phyloP scores from a whole-genome alignment of 176 grass and related monocot genomes.

The Musa beccarii region DNA sequence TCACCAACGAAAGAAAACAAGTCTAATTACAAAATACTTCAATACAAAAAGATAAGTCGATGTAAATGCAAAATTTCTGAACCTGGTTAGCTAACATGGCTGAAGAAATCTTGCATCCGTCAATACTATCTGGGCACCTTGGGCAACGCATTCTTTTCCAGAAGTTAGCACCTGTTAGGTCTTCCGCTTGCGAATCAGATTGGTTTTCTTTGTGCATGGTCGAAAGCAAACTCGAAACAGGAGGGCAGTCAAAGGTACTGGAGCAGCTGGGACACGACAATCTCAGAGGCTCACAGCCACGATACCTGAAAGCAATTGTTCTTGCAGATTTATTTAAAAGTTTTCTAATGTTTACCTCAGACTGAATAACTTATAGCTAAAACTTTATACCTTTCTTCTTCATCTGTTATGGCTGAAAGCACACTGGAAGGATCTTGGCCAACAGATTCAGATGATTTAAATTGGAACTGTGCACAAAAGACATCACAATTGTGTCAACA shows the following conservation, averaged over 20 bases:
- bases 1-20: not conserved
- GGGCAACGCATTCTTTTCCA: conserved; percentile 64
- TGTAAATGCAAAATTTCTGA: not conserved
- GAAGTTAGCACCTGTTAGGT: conserved; percentile 54
- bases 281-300: conserved; percentile 63
- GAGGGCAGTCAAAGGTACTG: conserved; percentile 66
- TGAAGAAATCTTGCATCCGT: conserved; percentile 54
- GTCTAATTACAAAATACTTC: not conserved
- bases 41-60: not conserved
- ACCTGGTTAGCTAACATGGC: conserved; percentile 83
- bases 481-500: not conserved
- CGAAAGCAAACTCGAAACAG: conserved; percentile 68
- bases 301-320: conserved; percentile 51
- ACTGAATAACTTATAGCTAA: not conserved
- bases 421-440: conserved; percentile 59
- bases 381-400: conserved; percentile 59
- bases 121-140: conserved; percentile 62
- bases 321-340: not conserved
- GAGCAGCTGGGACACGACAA: conserved; percentile 86
- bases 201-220: conserved; percentile 22
- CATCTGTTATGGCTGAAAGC: conserved; percentile 65
- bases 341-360: not conserved
- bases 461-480: conserved; percentile 58
- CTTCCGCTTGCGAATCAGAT: conserved; percentile 37
- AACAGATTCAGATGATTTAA: conserved; percentile 38